Percentiles rank a stretch among this genome's conserved stretches.
phyloP scores from a whole-genome alignment of 2,329 filamentous ascomycete genomes.

The Cercospora zeina region DNA sequence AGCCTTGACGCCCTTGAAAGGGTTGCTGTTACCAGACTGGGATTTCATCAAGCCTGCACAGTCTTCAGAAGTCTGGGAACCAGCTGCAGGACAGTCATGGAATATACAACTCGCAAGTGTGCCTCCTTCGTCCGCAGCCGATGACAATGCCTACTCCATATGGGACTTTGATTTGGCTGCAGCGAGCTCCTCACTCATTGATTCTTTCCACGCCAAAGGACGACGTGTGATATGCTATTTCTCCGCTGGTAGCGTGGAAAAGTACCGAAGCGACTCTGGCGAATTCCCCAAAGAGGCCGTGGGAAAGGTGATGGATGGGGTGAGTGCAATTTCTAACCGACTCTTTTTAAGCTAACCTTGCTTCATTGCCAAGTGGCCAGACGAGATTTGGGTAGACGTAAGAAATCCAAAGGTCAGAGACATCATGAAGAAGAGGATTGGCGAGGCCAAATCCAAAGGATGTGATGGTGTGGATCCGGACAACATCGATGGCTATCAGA shows the following conservation, averaged over 20 bases:
- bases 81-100: slow-evolving; percentile 23
- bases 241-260: slow-evolving; percentile 59
- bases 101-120: slow-evolving; percentile 24
- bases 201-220: slow-evolving; percentile 21
- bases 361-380: slow-evolving; percentile 52
- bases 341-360: background rate
- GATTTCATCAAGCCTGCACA: background rate
- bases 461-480: slow-evolving; percentile 45
- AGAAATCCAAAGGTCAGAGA: slow-evolving; percentile 57
- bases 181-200: slow-evolving; percentile 7
- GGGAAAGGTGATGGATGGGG: slow-evolving; percentile 59
- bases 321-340: background rate
- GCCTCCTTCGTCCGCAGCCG: slow-evolving; percentile 10
- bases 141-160: slow-evolving; percentile 14
- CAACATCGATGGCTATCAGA: slow-evolving; percentile 32
- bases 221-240: slow-evolving; percentile 69
- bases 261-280: slow-evolving; percentile 63
- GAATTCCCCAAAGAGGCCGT: slow-evolving; percentile 58
- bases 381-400: slow-evolving; percentile 67
- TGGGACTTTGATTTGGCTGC: slow-evolving; percentile 25
- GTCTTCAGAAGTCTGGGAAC: slow-evolving; percentile 6
- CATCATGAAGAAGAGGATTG: slow-evolving; percentile 65
- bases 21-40: slow-evolving; percentile 2
- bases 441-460: slow-evolving; percentile 52
- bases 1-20: slow-evolving; percentile 2